Conservation (phyloP, 768 basidiomycete genomes). For the Thelephora ganbajun region DNA sequence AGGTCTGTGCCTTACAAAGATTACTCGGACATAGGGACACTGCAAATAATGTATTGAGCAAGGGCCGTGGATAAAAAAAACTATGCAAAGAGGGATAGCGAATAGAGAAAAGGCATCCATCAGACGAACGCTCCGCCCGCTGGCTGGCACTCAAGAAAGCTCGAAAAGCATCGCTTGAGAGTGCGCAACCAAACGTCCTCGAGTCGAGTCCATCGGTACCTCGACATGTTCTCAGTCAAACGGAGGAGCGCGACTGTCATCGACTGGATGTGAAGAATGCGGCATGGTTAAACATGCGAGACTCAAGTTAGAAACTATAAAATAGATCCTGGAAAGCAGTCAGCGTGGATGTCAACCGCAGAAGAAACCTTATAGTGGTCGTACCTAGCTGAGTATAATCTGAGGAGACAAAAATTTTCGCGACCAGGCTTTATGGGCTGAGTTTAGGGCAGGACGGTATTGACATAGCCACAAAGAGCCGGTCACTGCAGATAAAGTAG, state of each 20-base stretch:
- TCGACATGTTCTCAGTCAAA: conserved; percentile 25
- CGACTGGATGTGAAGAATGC: conserved; percentile 26
- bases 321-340: conserved; percentile 20
- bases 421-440: conserved; percentile 6
- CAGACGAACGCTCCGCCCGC: conserved; percentile 4
- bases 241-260: conserved; percentile 23
- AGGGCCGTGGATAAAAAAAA: no score
- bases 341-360: background rate
- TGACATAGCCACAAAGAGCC: no score
- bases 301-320: conserved; percentile 30
- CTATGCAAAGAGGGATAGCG: no score
- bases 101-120: background rate
- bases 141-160: background rate
- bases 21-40: no score
- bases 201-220: conserved; percentile 13
- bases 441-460: background rate
- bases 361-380: background rate
- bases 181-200: conserved; percentile 22
- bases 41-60: no score
- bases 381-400: conserved; percentile 26
- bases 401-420: conserved; percentile 15
- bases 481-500: no score
- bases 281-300: conserved; percentile 31
- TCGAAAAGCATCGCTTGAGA: background rate
- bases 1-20: no score